Conservation (phyloP, 2,329 filamentous ascomycete species). For the Trichoderma endophyticum region DNA sequence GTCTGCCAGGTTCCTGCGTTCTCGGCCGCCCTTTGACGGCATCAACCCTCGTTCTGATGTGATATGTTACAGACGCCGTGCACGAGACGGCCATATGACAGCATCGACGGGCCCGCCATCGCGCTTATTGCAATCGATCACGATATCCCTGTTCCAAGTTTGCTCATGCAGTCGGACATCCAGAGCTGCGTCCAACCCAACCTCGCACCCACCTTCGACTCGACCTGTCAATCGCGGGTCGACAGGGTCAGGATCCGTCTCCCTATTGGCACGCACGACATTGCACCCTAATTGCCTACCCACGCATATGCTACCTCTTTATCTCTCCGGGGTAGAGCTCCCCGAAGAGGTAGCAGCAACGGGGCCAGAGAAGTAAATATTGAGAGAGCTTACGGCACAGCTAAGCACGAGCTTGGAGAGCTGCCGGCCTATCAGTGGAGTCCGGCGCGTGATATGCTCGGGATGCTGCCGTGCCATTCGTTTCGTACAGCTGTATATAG, state of each 20-base stretch:
- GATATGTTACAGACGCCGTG: background rate
- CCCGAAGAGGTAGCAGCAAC: background rate
- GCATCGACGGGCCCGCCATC: background rate
- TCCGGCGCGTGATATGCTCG: constrained; percentile 7
- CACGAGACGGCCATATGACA: background rate
- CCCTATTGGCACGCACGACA: background rate
- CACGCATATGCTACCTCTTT: background rate
- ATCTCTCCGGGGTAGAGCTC: background rate
- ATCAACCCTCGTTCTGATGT: background rate
- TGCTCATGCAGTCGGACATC: background rate
- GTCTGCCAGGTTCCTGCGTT: background rate
- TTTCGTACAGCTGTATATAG: constrained; percentile 11
- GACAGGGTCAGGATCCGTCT: background rate
- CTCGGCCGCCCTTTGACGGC: constrained; percentile 2
- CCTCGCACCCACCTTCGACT: background rate
- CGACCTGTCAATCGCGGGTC: background rate
- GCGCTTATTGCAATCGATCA: constrained; percentile 1
- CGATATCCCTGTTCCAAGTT: background rate
- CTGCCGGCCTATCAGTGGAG: constrained; percentile 13
- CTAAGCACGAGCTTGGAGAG: background rate
- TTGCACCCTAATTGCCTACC: background rate
- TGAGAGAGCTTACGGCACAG: background rate
- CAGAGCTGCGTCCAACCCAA: background rate
- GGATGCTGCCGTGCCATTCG: constrained; percentile 12
- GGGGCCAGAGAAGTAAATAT: background rate